phyloP scores from a whole-genome alignment of 2,329 filamentous ascomycete species.

The Epichloe elymi region DNA sequence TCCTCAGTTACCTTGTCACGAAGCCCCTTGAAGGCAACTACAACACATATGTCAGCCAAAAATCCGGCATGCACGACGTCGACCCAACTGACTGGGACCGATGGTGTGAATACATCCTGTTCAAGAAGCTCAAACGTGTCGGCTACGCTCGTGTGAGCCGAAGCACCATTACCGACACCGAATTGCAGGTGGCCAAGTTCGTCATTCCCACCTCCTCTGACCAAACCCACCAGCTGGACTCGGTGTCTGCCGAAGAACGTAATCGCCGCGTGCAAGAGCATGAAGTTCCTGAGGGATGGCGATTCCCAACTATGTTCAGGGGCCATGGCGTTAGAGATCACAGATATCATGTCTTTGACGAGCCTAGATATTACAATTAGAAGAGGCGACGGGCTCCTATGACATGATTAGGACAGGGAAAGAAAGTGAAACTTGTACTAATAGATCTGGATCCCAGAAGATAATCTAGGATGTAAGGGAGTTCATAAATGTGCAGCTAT shows the following conservation, averaged over 20 bases:
- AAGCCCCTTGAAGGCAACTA: slow-evolving; percentile 89
- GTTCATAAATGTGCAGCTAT: background rate
- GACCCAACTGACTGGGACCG: slow-evolving; percentile 88
- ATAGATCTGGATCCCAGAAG: background rate
- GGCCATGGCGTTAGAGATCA: slow-evolving; percentile 82
- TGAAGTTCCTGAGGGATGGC: slow-evolving; percentile 60
- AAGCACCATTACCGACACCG: slow-evolving; percentile 90
- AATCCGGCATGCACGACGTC: slow-evolving; percentile 89
- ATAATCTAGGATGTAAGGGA: too few species aligned
- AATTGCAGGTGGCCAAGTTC: slow-evolving; percentile 94
- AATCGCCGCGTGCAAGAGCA: slow-evolving; percentile 50
- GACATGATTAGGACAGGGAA: background rate
- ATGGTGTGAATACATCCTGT: slow-evolving; percentile 98
- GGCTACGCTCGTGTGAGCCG: slow-evolving; percentile 85
- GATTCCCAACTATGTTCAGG: slow-evolving; percentile 75
- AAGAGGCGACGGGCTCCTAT: background rate
- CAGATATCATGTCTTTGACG: slow-evolving; percentile 87
- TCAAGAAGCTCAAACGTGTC: slow-evolving; percentile 72
- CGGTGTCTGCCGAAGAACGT: slow-evolving; percentile 38
- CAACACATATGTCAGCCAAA: slow-evolving; percentile 80
- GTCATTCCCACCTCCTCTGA: slow-evolving; percentile 54
- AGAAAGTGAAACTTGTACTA: background rate
- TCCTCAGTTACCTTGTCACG: slow-evolving; percentile 87
- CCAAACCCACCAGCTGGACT: slow-evolving; percentile 32
- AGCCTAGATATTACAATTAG: slow-evolving; percentile 59